Evolutionary conservation across 805 yeast species (phyloP).

Genomic region (Candida ortonii): DNA sequence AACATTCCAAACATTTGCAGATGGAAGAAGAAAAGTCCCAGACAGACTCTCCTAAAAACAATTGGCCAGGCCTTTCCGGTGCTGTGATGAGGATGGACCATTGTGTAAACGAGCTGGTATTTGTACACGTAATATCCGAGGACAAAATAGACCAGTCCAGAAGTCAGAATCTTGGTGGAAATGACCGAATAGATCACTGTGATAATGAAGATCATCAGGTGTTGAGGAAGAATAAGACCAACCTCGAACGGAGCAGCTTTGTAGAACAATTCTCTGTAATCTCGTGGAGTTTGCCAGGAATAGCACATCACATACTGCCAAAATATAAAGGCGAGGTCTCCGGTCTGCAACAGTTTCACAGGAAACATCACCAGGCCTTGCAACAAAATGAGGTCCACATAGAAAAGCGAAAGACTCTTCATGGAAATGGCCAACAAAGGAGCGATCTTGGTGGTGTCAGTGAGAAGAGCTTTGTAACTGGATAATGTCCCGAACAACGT

Average conservation of each 20-base stretch:
- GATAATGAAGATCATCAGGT: slow-evolving; percentile 54
- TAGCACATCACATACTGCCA: slow-evolving; percentile 37
- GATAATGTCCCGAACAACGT: slow-evolving; percentile 60
- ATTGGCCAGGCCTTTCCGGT: slow-evolving; percentile 69
- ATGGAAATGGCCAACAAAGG: slow-evolving; percentile 52
- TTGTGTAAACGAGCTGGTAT: slow-evolving; percentile 58
- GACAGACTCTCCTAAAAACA: slow-evolving; percentile 52
- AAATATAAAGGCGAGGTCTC: slow-evolving; percentile 48
- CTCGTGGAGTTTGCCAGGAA: slow-evolving; percentile 47
- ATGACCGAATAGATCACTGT: slow-evolving; percentile 59
- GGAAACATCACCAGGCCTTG: slow-evolving; percentile 72
- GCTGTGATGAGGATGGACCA: slow-evolving; percentile 63
- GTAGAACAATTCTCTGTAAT: slow-evolving; percentile 48
- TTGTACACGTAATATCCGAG: slow-evolving; percentile 60
- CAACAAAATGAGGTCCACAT: slow-evolving; percentile 59
- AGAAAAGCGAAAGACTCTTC: slow-evolving; percentile 50
- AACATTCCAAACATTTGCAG: slow-evolving; percentile 63
- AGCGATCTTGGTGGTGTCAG: slow-evolving; percentile 59
- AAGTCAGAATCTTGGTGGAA: slow-evolving; percentile 56
- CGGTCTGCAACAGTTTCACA: slow-evolving; percentile 51
- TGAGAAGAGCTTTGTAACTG: slow-evolving; percentile 54
- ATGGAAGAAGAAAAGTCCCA: slow-evolving; percentile 55
- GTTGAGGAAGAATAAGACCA: slow-evolving; percentile 62
- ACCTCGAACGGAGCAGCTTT: slow-evolving; percentile 60
- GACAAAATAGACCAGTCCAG: slow-evolving; percentile 55